Conservation (phyloP, 2,329 filamentous ascomycete genomes). For the Phaeosphaeria sp. region DNA sequence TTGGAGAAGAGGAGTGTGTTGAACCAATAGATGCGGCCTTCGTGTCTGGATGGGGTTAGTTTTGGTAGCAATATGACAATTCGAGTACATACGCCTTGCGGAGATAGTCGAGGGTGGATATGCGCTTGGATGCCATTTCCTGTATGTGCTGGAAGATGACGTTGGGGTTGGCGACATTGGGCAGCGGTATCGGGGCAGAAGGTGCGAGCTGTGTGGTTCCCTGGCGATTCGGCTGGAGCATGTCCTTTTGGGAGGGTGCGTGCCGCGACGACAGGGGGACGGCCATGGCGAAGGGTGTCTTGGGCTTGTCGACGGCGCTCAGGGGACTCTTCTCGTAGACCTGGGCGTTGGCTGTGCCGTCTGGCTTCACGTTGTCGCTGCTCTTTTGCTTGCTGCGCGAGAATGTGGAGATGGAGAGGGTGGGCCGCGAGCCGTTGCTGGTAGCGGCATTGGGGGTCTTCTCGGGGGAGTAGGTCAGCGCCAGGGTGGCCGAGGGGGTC, state of each 20-base stretch:
- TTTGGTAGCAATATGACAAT: neutral
- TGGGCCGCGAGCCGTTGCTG: conserved; percentile 35
- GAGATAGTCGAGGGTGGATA: conserved; percentile 91
- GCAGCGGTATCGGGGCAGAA: conserved; percentile 37
- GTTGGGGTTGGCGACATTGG: conserved; percentile 56
- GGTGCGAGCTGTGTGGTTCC: conserved; percentile 33
- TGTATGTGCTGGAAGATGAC: conserved; percentile 73
- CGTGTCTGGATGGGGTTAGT: conserved; percentile 68
- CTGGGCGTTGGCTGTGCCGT: conserved; percentile 12
- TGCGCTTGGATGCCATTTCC: conserved; percentile 87
- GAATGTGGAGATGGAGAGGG: conserved; percentile 49
- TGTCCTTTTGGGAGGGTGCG: conserved; percentile 37
- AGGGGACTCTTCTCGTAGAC: conserved; percentile 40
- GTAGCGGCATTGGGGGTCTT: conserved; percentile 31
- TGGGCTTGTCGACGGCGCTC: conserved; percentile 42
- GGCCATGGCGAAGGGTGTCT: conserved; percentile 42
- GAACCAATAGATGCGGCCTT: conserved; percentile 97
- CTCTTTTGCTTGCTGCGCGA: conserved; percentile 45
- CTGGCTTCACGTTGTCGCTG: conserved; percentile 40
- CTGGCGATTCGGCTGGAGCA: conserved; percentile 27
- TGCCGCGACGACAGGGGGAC: conserved; percentile 34
- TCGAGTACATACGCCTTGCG: conserved; percentile 76
- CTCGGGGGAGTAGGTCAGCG: conserved; percentile 45
- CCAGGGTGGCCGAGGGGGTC: conserved; percentile 44
- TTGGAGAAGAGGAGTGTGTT: conserved; percentile 94